Evolutionary conservation across 192 early-diverging fungal genomes (phyloP), one percentile per base, ranked within the genome.

Genomic region (Spizellomyces sp.): DNA sequence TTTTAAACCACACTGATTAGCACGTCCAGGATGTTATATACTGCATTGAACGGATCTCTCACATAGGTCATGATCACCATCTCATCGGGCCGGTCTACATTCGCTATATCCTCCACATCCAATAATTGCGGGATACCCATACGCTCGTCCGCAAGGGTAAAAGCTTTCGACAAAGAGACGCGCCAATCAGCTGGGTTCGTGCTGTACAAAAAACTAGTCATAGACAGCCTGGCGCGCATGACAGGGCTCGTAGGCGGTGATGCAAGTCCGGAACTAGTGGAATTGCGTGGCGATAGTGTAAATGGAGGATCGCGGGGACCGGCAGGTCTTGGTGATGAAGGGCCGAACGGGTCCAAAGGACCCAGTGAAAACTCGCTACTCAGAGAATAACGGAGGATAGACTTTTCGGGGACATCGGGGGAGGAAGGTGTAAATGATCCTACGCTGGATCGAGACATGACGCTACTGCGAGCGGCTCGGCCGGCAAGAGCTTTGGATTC

Each of bases 31-130:
- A 36, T 36, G 27, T 36, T 36, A 36, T 36, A 36, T 36, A 36
- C 27, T 15, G 17, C 27, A 72, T 58, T 44, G 27, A 36, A 36
- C 27, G 27, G n/a, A 36, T 36, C 27, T 36, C 27, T 36, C 48
- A 77, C 66, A 62, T 77, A 77, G 6, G 75, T 77, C 69, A 77
- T 77, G 42, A 77, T 56, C 36, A 77, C 56, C 54, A 62, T 47
- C 73, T 77, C 75, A 57, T 77, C 75, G 14, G 73, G 73, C 36
- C 42, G 17, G 8, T 68, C 66, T 4, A 76, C 65, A n/a, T 47
- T 45, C 12, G 65, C 73, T 8, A 77, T 42, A 61, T 77, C 75
- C 48, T 75, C 54, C 48, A 74, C 55, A 66, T 77, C 75, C 9
- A 77, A 48, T 6, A 77, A 44, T 22, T 54, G 54, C n/a, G 75